Evolutionary conservation across 495 filamentous ascomycete genomes (phyloP).

Genomic region (Mytilinidion resinicola): DNA sequence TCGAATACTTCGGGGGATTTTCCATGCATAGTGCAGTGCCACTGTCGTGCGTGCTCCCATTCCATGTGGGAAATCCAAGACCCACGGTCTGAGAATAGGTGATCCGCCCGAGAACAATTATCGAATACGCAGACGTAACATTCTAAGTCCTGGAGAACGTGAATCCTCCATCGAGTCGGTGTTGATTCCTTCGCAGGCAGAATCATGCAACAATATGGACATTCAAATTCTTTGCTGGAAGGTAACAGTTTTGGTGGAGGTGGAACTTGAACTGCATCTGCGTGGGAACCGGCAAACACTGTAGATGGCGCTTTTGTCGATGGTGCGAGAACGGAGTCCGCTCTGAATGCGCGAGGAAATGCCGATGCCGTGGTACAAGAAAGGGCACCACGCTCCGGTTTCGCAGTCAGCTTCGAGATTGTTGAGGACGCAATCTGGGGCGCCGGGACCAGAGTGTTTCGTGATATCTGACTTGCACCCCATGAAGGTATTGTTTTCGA

Average conservation of each 20-base stretch:
- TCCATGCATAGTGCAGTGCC: constrained; percentile 7
- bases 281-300: background rate
- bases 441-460: background rate
- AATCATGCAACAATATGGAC: background rate
- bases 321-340: background rate
- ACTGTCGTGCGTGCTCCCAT: constrained; percentile 1
- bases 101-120: background rate
- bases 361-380: background rate
- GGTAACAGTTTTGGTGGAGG: background rate
- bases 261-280: background rate
- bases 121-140: constrained; percentile 17
- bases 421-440: background rate
- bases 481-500: background rate
- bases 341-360: background rate
- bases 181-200: background rate
- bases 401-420: background rate
- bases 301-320: background rate
- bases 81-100: constrained; percentile 5
- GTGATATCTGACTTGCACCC: background rate
- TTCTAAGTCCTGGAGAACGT: constrained; percentile 15
- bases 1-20: constrained; percentile 1
- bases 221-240: background rate
- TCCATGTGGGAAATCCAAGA: constrained; percentile 17
- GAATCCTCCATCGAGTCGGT: constrained; percentile 2
- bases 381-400: background rate